Conservation (phyloP, 2,329 filamentous ascomycete genomes). For the Pseudogymnoascus sp. region DNA sequence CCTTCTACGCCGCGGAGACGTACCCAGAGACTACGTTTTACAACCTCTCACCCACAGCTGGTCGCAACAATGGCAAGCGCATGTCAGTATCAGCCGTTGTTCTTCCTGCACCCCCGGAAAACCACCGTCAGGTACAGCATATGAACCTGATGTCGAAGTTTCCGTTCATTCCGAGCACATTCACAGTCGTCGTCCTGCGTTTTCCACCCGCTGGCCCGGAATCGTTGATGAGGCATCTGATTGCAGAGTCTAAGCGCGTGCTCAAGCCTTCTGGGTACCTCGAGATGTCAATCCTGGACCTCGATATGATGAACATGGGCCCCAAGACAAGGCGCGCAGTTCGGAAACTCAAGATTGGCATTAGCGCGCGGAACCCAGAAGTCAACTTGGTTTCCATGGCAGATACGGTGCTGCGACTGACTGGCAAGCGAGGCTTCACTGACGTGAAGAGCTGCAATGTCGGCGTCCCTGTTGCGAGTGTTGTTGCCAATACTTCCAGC, state of each 20-base stretch:
- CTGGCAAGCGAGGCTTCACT: constrained; percentile 63
- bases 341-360: constrained; percentile 62
- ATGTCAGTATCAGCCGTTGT: constrained; percentile 31
- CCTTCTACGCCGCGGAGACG: constrained; percentile 75
- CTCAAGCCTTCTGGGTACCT: constrained; percentile 71
- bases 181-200: constrained; percentile 68
- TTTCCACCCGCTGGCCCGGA: constrained; percentile 67
- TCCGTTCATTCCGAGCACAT: constrained; percentile 69
- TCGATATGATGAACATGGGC: constrained; percentile 79
- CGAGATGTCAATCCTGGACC: constrained; percentile 71
- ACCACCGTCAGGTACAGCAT: constrained; percentile 71
- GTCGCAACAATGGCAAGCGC: constrained; percentile 37
- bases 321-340: constrained; percentile 61
- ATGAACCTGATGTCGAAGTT: constrained; percentile 50
- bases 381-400: constrained; percentile 54
- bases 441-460: constrained; percentile 71
- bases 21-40: constrained; percentile 70
- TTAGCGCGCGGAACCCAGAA: constrained; percentile 53
- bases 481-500: constrained; percentile 32
- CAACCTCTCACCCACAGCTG: constrained; percentile 56
- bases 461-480: constrained; percentile 63
- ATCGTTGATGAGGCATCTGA: constrained; percentile 59
- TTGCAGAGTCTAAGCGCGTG: constrained; percentile 70
- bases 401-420: constrained; percentile 56
- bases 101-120: constrained; percentile 53